These are phyloP conservation scores for Zymoseptoria brevis DNA, from an alignment of 2,329 filamentous ascomycete species.

Conservation along the genomic window DNA sequence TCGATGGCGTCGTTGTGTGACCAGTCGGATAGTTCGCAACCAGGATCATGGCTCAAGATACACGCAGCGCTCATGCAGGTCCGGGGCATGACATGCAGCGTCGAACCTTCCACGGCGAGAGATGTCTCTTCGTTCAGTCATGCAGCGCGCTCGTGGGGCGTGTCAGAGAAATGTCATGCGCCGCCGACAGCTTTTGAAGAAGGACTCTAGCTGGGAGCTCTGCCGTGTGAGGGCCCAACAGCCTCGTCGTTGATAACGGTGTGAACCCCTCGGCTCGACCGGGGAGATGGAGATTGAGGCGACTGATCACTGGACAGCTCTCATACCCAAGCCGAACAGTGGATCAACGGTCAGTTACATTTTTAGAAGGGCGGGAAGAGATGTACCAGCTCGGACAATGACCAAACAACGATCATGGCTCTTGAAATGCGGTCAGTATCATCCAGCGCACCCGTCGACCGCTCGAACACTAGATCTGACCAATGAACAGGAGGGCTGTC, in stretches of 20 bases:
- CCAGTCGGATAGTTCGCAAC: conserved; percentile 14
- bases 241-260: not conserved
- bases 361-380: not conserved
- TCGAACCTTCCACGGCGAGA: conserved; percentile 5
- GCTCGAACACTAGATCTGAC: conserved; percentile 3
- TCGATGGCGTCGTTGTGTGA: not conserved
- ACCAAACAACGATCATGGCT: too few relatives aligned
- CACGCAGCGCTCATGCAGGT: conserved; percentile 13
- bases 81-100: conserved; percentile 4
- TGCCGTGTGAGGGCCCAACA: not conserved
- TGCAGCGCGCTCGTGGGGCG: conserved; percentile 8
- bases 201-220: not conserved
- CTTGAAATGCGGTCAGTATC: not conserved
- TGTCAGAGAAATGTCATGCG: not conserved
- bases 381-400: not conserved
- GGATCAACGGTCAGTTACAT: too few relatives aligned
- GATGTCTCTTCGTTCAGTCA: conserved; percentile 2
- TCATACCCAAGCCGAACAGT: not conserved
- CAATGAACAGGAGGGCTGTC: conserved; percentile 9
- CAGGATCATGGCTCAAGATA: conserved; percentile 12
- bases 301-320: not conserved
- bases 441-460: not conserved
- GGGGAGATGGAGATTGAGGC: not conserved
- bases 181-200: not conserved
- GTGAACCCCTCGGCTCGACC: not conserved